Percentiles rank a stretch among this genome's conserved stretches.
These are phyloP conservation scores for Pilasporangium apinafurcum DNA, from an alignment of 352 stramenopile species.

Conservation along the genomic window DNA sequence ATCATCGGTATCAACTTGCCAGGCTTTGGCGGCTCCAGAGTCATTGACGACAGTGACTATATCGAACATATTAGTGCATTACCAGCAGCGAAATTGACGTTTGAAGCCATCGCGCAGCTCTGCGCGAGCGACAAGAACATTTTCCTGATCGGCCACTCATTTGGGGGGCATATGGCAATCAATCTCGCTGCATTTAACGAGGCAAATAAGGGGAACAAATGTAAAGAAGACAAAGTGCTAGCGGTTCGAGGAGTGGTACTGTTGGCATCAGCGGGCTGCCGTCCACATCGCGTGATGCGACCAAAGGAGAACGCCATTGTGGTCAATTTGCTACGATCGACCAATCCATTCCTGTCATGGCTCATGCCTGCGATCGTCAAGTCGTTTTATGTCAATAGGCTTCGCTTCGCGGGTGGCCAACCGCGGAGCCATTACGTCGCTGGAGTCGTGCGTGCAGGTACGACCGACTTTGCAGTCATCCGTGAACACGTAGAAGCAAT, in stretches of 20 bases:
- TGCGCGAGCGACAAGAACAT: conserved; percentile 16
- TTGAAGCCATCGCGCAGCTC: conserved; percentile 20
- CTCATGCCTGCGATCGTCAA: conserved; percentile 16
- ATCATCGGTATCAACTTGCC: conserved; percentile 33
- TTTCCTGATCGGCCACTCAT: conserved; percentile 47
- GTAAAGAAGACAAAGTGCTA: background rate
- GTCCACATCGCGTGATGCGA: conserved; percentile 29
- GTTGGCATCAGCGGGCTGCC: conserved; percentile 30
- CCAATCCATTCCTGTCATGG: conserved; percentile 10
- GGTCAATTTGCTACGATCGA: conserved; percentile 15
- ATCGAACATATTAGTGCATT: conserved; percentile 24
- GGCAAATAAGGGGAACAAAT: background rate
- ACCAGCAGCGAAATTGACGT: conserved; percentile 16
- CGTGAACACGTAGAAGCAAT: conserved; percentile 16
- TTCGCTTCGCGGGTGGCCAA: conserved; percentile 16
- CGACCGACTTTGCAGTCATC: conserved; percentile 33
- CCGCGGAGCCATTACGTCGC: conserved; percentile 27
- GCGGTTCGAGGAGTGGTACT: conserved; percentile 30
- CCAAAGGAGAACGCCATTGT: conserved; percentile 22
- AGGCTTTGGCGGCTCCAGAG: conserved; percentile 24
- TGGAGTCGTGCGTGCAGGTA: conserved; percentile 29
- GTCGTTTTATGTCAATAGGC: conserved; percentile 26
- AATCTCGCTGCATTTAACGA: conserved; percentile 35
- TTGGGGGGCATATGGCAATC: conserved; percentile 40
- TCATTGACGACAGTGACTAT: conserved; percentile 15